A percentile compares a stretch with the other conserved stretches of the same genome.
These are phyloP conservation scores for Usnea hakonensis DNA, from an alignment of 495 filamentous ascomycete species.

Conservation along the genomic window DNA sequence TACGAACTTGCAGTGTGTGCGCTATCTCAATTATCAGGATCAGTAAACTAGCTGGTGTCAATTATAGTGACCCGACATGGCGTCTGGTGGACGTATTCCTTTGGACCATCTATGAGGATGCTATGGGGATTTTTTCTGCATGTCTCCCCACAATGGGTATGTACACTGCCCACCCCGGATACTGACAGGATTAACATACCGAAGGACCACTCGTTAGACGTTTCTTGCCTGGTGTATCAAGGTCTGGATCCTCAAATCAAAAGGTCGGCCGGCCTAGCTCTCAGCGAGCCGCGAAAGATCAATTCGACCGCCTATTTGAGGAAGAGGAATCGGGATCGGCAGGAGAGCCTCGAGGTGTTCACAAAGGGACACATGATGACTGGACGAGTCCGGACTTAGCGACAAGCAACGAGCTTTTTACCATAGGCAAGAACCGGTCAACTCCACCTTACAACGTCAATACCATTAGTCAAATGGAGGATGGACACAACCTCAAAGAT, in stretches of 20 bases:
- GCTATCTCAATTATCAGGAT: neutral
- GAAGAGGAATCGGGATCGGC: neutral
- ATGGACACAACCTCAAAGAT: neutral
- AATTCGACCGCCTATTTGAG: neutral
- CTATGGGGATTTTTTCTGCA: neutral
- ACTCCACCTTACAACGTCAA: neutral
- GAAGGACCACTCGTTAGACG: neutral
- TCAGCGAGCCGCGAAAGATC: neutral
- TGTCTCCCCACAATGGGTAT: neutral
- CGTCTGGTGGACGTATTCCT: neutral
- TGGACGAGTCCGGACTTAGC: neutral
- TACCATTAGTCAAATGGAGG: neutral
- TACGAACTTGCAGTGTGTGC: neutral
- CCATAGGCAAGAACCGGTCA: neutral
- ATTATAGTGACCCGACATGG: neutral
- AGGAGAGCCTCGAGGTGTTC: accelerated
- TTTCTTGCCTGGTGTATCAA: neutral
- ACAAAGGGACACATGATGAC: neutral
- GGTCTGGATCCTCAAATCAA: neutral
- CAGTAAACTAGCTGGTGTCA: neutral
- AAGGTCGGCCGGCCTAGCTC: neutral
- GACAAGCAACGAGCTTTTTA: neutral
- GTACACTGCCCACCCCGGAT: neutral
- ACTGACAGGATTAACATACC: neutral
- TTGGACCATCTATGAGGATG: neutral